A percentile compares a stretch with the other conserved stretches of the same genome.
phyloP scores from a whole-genome alignment of 306 rosid species.

The Quercus gilva region DNA sequence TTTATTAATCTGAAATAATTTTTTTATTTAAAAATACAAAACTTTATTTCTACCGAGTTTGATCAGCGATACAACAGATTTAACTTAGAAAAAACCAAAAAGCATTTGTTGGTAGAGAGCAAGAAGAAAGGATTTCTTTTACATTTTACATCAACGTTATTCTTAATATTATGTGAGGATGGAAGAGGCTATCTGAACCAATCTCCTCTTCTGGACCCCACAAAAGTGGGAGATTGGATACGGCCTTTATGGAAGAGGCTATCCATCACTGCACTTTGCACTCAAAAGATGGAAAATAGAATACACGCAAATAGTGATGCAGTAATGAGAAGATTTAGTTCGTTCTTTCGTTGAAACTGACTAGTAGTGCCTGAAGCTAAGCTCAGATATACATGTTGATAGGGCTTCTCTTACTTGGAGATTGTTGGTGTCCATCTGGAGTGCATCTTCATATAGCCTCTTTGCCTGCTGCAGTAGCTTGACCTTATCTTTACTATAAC shows the following conservation, averaged over 20 bases:
- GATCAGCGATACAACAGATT: not conserved
- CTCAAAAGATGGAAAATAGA: not conserved
- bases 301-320: not conserved
- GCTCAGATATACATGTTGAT: conserved; percentile 68
- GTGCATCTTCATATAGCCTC: conserved; percentile 83
- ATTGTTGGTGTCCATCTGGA: conserved; percentile 68
- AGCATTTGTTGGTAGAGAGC: not conserved
- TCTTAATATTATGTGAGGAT: not conserved
- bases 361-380: conserved; percentile 45
- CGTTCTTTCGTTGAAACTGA: conserved; percentile 12
- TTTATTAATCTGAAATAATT: too few relatives aligned
- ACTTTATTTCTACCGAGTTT: not conserved
- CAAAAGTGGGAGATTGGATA: too few relatives aligned
- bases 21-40: too few relatives aligned
- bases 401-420: conserved; percentile 72
- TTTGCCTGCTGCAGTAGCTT: conserved; percentile 83
- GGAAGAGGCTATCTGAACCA: not conserved
- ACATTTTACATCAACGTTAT: not conserved
- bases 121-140: not conserved
- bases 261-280: not conserved
- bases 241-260: not conserved
- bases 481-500: conserved; percentile 76
- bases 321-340: not conserved
- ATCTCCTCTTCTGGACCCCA: too few relatives aligned
- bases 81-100: not conserved